Evolutionary conservation across 2,329 filamentous ascomycete genomes (phyloP).

Genomic region (Botrytis hyacinthi): DNA sequence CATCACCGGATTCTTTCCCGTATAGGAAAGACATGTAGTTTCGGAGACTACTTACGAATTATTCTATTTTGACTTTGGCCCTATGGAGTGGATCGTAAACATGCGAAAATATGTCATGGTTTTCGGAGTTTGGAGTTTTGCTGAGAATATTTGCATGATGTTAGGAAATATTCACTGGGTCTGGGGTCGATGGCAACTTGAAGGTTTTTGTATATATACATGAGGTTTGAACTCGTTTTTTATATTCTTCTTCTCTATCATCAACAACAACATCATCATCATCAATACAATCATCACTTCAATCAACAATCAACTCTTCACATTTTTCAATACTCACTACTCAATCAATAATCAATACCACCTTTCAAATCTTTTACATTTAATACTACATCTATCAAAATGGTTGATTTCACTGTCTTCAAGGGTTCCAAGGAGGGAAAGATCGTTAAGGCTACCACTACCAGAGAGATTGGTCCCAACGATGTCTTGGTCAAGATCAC

Average conservation of each 20-base stretch:
- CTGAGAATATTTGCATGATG: slow-evolving; percentile 9
- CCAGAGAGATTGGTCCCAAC: slow-evolving; percentile 47
- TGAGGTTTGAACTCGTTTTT: not conserved
- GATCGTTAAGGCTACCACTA: slow-evolving; percentile 51
- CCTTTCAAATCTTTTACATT: not conserved
- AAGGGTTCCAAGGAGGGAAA: slow-evolving; percentile 59
- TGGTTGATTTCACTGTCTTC: slow-evolving; percentile 56
- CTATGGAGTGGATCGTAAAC: slow-evolving; percentile 8
- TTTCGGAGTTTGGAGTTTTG: slow-evolving; percentile 9
- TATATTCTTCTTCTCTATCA: slow-evolving; percentile 5
- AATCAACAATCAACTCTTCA: slow-evolving; percentile 6
- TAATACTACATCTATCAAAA: slow-evolving; percentile 18
- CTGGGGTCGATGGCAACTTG: not conserved
- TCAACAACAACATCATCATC: slow-evolving; percentile 7
- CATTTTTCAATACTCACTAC: not conserved
- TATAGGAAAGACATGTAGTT: not conserved
- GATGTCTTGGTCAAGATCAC: slow-evolving; percentile 63
- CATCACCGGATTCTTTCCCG: not conserved
- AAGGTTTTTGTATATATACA: slow-evolving; percentile 10
- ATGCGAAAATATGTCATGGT: not conserved
- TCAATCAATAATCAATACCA: not conserved
- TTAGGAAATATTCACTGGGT: not conserved
- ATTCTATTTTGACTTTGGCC: not conserved
- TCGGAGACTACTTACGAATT: not conserved
- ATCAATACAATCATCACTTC: slow-evolving; percentile 13